Percentiles rank a stretch among this genome's conserved stretches.
These are phyloP conservation scores for Clarireedia hainanense DNA, from an alignment of 2,329 filamentous ascomycete species.

Conservation along the genomic window DNA sequence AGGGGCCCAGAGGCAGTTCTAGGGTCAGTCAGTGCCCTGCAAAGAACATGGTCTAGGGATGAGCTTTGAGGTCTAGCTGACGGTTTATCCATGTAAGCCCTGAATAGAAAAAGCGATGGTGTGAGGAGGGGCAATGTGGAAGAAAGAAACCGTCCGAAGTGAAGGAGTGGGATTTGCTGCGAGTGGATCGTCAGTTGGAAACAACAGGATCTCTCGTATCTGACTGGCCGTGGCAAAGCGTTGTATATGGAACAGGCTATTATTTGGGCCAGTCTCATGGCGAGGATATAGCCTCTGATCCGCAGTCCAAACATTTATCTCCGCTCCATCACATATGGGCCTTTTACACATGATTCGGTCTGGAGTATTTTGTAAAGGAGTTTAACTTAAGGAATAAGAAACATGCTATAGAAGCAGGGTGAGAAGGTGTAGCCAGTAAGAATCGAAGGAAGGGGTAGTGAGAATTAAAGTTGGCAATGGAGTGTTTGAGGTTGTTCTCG, in stretches of 20 bases:
- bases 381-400: no score
- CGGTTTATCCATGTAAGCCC: background rate
- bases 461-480: background rate
- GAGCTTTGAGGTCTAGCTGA: background rate
- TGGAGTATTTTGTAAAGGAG: no score
- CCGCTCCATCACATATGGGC: no score
- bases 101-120: background rate
- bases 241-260: no score
- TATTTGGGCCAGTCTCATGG: no score
- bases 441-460: background rate
- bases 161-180: no score
- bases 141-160: background rate
- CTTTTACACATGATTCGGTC: no score
- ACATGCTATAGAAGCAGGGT: background rate
- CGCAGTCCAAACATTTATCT: no score
- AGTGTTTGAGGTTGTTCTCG: constrained; percentile 4
- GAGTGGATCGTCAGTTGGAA: no score
- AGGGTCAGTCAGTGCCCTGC: background rate
- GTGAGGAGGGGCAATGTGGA: background rate
- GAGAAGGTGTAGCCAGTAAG: constrained; percentile 1
- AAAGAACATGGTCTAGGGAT: background rate
- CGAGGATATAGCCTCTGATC: no score
- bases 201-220: no score
- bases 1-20: background rate
- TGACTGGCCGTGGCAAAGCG: no score